Conservation (phyloP, 805 yeast species). For the Starmerella khaoyaiensis region DNA sequence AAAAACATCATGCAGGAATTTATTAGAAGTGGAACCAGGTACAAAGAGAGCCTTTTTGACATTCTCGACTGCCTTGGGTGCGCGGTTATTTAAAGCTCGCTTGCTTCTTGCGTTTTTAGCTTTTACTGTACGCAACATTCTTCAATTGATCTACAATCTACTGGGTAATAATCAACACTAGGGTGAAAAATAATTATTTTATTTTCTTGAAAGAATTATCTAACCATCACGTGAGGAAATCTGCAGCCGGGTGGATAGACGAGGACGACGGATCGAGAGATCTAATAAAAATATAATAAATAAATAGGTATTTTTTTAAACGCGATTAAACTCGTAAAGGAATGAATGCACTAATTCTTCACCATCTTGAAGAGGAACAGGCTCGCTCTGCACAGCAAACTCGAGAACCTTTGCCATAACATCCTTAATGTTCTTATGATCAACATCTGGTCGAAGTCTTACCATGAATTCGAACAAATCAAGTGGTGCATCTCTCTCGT, state of each 20-base stretch:
- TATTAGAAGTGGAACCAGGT: slow-evolving; percentile 74
- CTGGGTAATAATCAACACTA: no score
- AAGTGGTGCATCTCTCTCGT: slow-evolving; percentile 66
- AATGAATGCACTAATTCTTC: slow-evolving; percentile 18
- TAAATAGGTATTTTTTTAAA: not conserved
- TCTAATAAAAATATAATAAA: no score
- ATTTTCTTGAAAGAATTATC: slow-evolving; percentile 1
- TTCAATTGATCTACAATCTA: not conserved
- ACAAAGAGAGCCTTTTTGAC: slow-evolving; percentile 80
- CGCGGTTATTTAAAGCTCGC: slow-evolving; percentile 81
- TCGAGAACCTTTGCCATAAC: slow-evolving; percentile 26
- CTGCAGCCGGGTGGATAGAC: no score
- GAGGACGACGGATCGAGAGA: no score
- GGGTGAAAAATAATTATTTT: no score
- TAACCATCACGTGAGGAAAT: not conserved
- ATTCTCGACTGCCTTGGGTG: slow-evolving; percentile 80
- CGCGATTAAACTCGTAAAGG: slow-evolving; percentile 16
- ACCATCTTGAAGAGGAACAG: slow-evolving; percentile 8
- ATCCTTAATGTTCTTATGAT: slow-evolving; percentile 24
- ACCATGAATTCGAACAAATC: slow-evolving; percentile 56
- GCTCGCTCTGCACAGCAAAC: slow-evolving; percentile 20
- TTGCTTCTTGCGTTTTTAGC: slow-evolving; percentile 94
- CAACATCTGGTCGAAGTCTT: slow-evolving; percentile 31
- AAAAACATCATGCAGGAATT: slow-evolving; percentile 74
- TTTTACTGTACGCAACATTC: slow-evolving; percentile 38